phyloP scores from a whole-genome alignment of 2,329 filamentous ascomycete genomes.

The Onygenales sp. region DNA sequence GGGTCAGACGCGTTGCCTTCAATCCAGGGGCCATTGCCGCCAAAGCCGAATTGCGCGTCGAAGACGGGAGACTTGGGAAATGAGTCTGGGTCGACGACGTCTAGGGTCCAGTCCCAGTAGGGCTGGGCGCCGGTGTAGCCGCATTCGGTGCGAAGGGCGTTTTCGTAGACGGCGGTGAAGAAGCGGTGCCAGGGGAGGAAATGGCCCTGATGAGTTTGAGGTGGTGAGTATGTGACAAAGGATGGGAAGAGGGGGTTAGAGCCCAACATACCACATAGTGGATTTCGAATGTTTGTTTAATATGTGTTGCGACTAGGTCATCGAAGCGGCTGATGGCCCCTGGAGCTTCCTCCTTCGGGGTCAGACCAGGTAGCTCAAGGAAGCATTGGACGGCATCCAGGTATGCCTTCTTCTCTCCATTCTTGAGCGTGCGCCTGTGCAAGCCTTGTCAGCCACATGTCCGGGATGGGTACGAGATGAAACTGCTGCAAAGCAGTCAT shows the following conservation, averaged over 20 bases:
- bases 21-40: neutral
- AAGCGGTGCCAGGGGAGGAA: slow-evolving; percentile 19
- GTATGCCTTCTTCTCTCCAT: neutral
- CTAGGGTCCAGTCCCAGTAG: slow-evolving; percentile 35
- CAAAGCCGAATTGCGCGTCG: slow-evolving; percentile 28
- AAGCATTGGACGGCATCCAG: slow-evolving; percentile 1
- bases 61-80: slow-evolving; percentile 33
- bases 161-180: slow-evolving; percentile 16
- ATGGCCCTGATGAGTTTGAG: slow-evolving; percentile 13
- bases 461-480: too few relatives aligned
- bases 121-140: slow-evolving; percentile 19
- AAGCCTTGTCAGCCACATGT: neutral
- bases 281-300: slow-evolving; percentile 30
- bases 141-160: slow-evolving; percentile 17
- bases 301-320: slow-evolving; percentile 35
- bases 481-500: too few relatives aligned
- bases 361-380: neutral
- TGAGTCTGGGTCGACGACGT: slow-evolving; percentile 13
- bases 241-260: neutral
- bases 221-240: slow-evolving; percentile 28
- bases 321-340: slow-evolving; percentile 35
- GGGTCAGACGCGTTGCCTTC: slow-evolving; percentile 11
- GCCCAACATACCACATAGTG: slow-evolving; percentile 10
- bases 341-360: slow-evolving; percentile 6
- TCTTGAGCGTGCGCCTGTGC: neutral